Conservation (phyloP, 2,329 filamentous ascomycete species). For the Fusarium circinatum region DNA sequence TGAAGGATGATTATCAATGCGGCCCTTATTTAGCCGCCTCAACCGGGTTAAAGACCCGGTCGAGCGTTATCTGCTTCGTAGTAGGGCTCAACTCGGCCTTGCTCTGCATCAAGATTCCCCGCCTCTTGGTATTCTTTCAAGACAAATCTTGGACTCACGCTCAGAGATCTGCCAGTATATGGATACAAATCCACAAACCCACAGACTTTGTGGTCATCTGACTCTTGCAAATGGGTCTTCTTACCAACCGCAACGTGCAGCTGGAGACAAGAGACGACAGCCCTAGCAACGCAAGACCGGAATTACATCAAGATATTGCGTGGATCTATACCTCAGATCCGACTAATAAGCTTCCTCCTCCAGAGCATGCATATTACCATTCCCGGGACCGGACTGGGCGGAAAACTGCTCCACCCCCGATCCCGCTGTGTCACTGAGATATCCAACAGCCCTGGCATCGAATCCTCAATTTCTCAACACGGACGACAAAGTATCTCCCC, state of each 20-base stretch:
- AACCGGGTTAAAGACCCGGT: slow-evolving; percentile 6
- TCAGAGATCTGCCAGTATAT: slow-evolving; percentile 9
- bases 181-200: slow-evolving; percentile 29
- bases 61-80: slow-evolving; percentile 1
- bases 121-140: background rate
- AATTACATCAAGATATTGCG: slow-evolving; percentile 24
- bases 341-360: slow-evolving; percentile 38
- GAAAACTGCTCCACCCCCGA: slow-evolving; percentile 19
- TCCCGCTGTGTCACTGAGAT: slow-evolving; percentile 19
- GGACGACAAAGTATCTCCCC: background rate
- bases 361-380: slow-evolving; percentile 37
- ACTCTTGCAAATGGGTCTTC: slow-evolving; percentile 23
- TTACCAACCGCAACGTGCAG: background rate
- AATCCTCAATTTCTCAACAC: background rate
- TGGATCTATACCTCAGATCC: slow-evolving; percentile 19
- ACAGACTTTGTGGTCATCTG: slow-evolving; percentile 17
- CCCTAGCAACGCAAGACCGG: slow-evolving; percentile 8
- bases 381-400: slow-evolving; percentile 39
- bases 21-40: slow-evolving; percentile 6
- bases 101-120: slow-evolving; percentile 10
- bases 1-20: background rate
- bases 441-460: slow-evolving; percentile 13
- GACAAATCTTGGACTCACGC: background rate
- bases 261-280: slow-evolving; percentile 28
- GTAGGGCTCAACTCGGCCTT: background rate